phyloP scores from a whole-genome alignment of 2,329 filamentous ascomycete species.

The Fusarium sp. region DNA sequence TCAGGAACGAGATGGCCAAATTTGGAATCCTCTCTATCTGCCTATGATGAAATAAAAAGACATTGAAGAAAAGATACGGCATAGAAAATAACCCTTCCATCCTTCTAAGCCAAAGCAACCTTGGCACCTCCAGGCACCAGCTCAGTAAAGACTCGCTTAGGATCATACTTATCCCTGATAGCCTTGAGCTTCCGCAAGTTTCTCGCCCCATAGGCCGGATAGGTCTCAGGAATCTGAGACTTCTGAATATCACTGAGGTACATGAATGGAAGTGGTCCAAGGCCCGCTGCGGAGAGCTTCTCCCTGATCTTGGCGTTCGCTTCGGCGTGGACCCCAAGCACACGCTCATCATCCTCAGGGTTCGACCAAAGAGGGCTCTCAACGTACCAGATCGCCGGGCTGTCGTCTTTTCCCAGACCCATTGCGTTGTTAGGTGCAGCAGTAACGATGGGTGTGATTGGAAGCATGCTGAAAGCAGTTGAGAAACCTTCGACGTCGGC shows the following conservation, averaged over 20 bases:
- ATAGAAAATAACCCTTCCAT: background rate
- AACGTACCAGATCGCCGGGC: background rate
- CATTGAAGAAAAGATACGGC: background rate
- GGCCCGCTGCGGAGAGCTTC: background rate
- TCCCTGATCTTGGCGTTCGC: background rate
- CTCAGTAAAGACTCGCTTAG: background rate
- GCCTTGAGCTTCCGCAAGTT: background rate
- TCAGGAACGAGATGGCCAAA: too few relatives aligned
- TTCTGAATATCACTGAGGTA: background rate
- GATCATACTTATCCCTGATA: background rate
- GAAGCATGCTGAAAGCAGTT: constrained; percentile 6
- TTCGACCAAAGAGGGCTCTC: background rate
- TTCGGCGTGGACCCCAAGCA: background rate
- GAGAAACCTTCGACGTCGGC: constrained; percentile 7
- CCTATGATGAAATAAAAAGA: background rate
- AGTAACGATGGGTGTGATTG: background rate
- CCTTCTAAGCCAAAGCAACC: background rate
- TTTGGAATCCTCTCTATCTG: background rate
- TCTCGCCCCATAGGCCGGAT: background rate
- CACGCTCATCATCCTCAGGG: background rate
- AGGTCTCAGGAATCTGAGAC: background rate
- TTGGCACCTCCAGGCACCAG: background rate
- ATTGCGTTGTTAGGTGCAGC: background rate
- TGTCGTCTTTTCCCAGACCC: background rate
- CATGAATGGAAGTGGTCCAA: background rate